These are phyloP conservation scores for Geosmithia morbida DNA, from an alignment of 2,329 filamentous ascomycete genomes.

Conservation along the genomic window DNA sequence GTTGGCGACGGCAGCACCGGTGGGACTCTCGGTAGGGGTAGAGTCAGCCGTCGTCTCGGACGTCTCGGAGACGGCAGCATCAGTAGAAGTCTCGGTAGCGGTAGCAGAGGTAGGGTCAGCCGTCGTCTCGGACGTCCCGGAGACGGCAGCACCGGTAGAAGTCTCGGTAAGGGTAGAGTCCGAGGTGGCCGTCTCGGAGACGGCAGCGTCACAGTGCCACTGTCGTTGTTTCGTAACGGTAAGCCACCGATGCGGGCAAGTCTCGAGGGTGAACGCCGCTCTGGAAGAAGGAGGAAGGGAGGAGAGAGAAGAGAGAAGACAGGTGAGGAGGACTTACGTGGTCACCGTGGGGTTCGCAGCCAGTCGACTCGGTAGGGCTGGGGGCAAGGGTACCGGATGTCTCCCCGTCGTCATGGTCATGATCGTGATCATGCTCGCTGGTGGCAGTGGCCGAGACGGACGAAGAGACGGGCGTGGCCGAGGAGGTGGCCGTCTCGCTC, in stretches of 20 bases:
- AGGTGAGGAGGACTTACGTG: too few relatives aligned
- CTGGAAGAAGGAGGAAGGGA: background rate
- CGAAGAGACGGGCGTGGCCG: background rate
- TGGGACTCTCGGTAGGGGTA: background rate
- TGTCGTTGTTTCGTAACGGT: background rate
- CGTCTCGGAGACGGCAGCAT: too few relatives aligned
- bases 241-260: too few relatives aligned
- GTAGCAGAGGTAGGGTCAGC: background rate
- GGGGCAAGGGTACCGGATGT: conserved; percentile 8
- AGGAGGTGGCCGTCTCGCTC: conserved; percentile 1
- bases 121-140: conserved; percentile 1
- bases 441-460: background rate
- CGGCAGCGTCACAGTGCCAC: conserved; percentile 10
- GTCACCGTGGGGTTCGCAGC: conserved; percentile 22
- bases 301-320: too few relatives aligned
- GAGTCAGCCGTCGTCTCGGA: background rate
- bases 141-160: background rate
- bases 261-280: background rate
- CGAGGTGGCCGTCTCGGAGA: background rate
- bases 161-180: background rate
- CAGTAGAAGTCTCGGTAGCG: too few relatives aligned
- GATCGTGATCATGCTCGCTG: conserved; percentile 6
- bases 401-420: conserved; percentile 2
- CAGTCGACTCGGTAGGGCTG: conserved; percentile 18
- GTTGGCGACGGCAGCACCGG: background rate